A percentile compares a stretch with the other conserved stretches of the same genome.
Conservation (phyloP, 805 yeast genomes). For the Kodamaea nitidulidarum region DNA sequence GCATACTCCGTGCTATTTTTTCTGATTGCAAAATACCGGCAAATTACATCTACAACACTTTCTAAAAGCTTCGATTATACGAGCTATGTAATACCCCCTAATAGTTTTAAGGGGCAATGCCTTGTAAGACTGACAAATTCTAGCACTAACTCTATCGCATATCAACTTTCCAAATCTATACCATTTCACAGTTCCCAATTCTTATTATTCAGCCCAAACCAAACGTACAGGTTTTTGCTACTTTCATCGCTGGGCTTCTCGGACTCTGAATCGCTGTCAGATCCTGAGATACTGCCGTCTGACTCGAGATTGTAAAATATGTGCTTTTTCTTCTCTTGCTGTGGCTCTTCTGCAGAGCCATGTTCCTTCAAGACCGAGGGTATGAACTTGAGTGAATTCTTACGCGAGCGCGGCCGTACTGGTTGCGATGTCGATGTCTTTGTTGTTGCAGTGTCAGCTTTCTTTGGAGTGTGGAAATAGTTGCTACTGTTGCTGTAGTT, state of each 20-base stretch:
- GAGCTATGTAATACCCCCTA: too few species aligned
- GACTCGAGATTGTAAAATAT: constrained; percentile 31
- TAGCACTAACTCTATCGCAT: neutral
- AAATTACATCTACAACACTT: neutral
- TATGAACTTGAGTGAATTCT: constrained; percentile 30
- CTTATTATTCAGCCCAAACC: constrained; percentile 41
- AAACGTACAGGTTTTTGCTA: constrained; percentile 22
- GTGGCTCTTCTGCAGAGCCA: constrained; percentile 8
- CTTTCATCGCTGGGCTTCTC: constrained; percentile 10
- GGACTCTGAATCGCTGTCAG: constrained; percentile 12
- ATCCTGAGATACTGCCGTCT: constrained; percentile 12
- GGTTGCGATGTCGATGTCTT: constrained; percentile 7
- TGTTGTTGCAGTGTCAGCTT: neutral
- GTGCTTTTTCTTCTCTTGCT: constrained; percentile 14
- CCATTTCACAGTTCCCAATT: constrained; percentile 5
- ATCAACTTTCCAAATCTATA: neutral
- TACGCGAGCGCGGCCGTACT: constrained; percentile 14
- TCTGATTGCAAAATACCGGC: neutral
- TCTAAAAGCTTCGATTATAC: too few species aligned
- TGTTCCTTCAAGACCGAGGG: constrained; percentile 20
- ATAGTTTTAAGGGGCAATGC: too few species aligned
- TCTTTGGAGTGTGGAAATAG: constrained; percentile 2
- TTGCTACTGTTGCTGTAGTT: constrained; percentile 6
- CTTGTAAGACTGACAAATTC: too few species aligned
- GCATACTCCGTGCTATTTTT: constrained; percentile 1